Evolutionary conservation across 2,329 filamentous ascomycete genomes (phyloP).

Genomic region (Malbranchea zuffiana): DNA sequence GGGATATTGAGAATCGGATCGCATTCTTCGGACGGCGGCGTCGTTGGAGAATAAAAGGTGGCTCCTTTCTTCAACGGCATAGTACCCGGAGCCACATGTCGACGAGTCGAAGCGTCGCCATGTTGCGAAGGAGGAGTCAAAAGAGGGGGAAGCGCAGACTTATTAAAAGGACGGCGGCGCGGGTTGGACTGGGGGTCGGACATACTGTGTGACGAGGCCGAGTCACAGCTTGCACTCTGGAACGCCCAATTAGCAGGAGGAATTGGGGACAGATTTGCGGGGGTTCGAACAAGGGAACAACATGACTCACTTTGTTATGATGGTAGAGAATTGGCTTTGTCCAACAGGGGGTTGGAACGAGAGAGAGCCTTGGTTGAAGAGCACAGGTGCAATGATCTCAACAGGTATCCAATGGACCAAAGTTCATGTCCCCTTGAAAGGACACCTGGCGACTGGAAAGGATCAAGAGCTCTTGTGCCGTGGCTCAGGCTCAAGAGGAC

Average conservation of each 20-base stretch:
- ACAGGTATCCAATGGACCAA: no score
- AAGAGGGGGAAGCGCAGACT: slow-evolving; percentile 21
- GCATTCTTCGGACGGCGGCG: slow-evolving; percentile 30
- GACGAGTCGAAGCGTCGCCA: slow-evolving; percentile 15
- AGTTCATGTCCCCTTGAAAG: no score
- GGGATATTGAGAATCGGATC: slow-evolving; percentile 36
- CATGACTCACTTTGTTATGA: no score
- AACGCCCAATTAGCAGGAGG: slow-evolving; percentile 8
- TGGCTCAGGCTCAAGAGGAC: no score
- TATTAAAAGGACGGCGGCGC: slow-evolving; percentile 29
- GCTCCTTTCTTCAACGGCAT: slow-evolving; percentile 58
- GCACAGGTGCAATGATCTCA: no score
- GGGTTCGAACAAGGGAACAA: no score
- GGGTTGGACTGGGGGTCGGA: slow-evolving; percentile 23
- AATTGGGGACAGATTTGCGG: not conserved
- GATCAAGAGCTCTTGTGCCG: no score
- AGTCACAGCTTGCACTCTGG: slow-evolving; percentile 12
- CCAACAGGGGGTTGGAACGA: no score
- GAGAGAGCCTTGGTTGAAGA: no score
- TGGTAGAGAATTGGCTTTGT: no score
- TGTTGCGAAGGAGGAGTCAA: slow-evolving; percentile 19
- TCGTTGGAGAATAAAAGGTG: slow-evolving; percentile 44
- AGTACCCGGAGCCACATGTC: slow-evolving; percentile 28
- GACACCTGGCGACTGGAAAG: no score
- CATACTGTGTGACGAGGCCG: slow-evolving; percentile 21